Conservation (phyloP, 331 rosid genomes). For the Pyrus hybrid region DNA sequence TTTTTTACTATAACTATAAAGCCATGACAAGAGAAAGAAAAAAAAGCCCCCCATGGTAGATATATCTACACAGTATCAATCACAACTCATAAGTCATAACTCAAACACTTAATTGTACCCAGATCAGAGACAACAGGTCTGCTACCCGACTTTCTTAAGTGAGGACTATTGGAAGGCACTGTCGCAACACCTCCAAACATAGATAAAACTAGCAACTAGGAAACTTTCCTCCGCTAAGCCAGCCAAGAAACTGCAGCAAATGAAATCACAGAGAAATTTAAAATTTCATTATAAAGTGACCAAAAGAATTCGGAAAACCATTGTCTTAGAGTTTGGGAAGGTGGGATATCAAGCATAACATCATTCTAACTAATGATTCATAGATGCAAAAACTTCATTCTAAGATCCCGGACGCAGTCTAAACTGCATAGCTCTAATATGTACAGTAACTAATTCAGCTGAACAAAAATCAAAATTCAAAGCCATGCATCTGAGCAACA, state of each 20-base stretch:
- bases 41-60: background rate
- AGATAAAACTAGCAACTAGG: conserved; percentile 40
- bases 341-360: background rate
- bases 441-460: background rate
- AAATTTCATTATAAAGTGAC: background rate
- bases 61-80: conserved; percentile 5
- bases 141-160: conserved; percentile 94
- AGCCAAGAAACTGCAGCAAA: conserved; percentile 22
- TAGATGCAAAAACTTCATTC: background rate
- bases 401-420: background rate
- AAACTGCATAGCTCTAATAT: background rate
- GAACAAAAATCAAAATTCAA: background rate
- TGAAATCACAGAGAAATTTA: conserved; percentile 9
- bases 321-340: background rate
- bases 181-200: conserved; percentile 72
- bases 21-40: background rate
- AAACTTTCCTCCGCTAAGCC: conserved; percentile 13
- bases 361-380: background rate
- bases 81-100: background rate
- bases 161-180: conserved; percentile 76
- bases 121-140: conserved; percentile 70
- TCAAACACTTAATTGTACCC: conserved; percentile 41
- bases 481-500: background rate
- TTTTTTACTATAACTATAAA: conserved; percentile 10
- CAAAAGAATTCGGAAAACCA: background rate